Evolutionary conservation across 2,329 filamentous ascomycete species (phyloP).

Genomic region (Arachnopeziza araneosa): DNA sequence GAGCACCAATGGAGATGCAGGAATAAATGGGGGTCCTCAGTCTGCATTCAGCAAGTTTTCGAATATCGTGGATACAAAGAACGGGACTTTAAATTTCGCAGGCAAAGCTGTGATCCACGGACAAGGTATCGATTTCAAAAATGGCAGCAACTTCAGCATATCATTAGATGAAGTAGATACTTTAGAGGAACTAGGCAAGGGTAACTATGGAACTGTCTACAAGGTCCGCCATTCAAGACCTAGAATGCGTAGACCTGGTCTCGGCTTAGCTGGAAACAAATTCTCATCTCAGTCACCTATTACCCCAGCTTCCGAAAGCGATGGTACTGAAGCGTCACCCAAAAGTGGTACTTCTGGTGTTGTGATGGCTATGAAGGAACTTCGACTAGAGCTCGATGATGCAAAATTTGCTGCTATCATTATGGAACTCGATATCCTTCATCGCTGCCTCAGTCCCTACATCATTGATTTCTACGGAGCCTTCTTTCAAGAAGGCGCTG

Average conservation of each 20-base stretch:
- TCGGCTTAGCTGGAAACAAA: constrained; percentile 45
- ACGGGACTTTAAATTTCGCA: constrained; percentile 86
- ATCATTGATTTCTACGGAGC: constrained; percentile 99
- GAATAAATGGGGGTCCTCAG: constrained; percentile 23
- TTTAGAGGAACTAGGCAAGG: constrained; percentile 88
- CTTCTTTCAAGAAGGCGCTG: constrained; percentile 97
- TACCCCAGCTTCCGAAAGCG: constrained; percentile 28
- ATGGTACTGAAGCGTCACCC: constrained; percentile 28
- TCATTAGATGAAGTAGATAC: constrained; percentile 94
- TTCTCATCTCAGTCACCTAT: constrained; percentile 31
- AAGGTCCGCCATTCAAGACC: constrained; percentile 83
- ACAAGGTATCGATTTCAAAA: constrained; percentile 86
- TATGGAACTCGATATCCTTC: constrained; percentile 93
- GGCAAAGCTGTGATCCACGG: constrained; percentile 87
- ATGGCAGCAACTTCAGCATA: constrained; percentile 84
- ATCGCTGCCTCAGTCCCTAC: constrained; percentile 90
- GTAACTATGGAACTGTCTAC: constrained; percentile 97
- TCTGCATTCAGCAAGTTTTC: constrained; percentile 62
- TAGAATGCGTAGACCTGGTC: constrained; percentile 50
- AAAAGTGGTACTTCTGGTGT: constrained; percentile 54
- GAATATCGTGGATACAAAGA: constrained; percentile 86
- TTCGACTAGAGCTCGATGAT: constrained; percentile 90
- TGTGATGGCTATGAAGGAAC: constrained; percentile 99
- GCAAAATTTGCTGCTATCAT: constrained; percentile 95
- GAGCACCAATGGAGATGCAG: constrained; percentile 16